Conservation (phyloP, 2,329 filamentous ascomycete species). For the Alternaria rosae region DNA sequence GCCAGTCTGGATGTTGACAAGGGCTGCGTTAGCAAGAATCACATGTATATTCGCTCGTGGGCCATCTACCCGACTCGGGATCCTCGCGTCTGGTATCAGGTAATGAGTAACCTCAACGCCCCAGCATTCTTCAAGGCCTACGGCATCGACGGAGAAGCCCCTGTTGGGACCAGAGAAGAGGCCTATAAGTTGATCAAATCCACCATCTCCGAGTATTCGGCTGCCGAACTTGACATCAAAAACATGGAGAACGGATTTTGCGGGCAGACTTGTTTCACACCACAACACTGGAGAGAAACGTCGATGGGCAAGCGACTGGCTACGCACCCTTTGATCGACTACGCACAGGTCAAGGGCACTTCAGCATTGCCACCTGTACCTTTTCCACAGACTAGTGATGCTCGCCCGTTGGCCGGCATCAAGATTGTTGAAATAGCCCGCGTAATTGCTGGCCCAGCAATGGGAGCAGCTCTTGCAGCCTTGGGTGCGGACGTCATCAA, state of each 20-base stretch:
- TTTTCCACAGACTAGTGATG: slow-evolving; percentile 24
- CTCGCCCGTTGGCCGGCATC: slow-evolving; percentile 52
- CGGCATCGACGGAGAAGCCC: slow-evolving; percentile 50
- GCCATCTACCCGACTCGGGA: slow-evolving; percentile 57
- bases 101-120: slow-evolving; percentile 60
- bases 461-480: slow-evolving; percentile 48
- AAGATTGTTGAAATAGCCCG: slow-evolving; percentile 48
- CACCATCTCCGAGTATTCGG: slow-evolving; percentile 45
- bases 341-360: slow-evolving; percentile 26
- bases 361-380: slow-evolving; percentile 25
- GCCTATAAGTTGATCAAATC: slow-evolving; percentile 31
- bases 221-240: slow-evolving; percentile 26
- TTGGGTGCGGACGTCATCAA: slow-evolving; percentile 55
- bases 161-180: slow-evolving; percentile 22
- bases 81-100: slow-evolving; percentile 56
- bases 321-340: slow-evolving; percentile 55
- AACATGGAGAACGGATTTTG: slow-evolving; percentile 27
- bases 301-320: slow-evolving; percentile 55
- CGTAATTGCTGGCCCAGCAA: slow-evolving; percentile 52
- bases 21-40: background rate
- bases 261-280: slow-evolving; percentile 56
- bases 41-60: slow-evolving; percentile 25
- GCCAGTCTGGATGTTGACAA: slow-evolving; percentile 11
- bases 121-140: slow-evolving; percentile 55
- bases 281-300: slow-evolving; percentile 54